Conservation (phyloP, 306 rosid species). For the Trifolium pratense region DNA sequence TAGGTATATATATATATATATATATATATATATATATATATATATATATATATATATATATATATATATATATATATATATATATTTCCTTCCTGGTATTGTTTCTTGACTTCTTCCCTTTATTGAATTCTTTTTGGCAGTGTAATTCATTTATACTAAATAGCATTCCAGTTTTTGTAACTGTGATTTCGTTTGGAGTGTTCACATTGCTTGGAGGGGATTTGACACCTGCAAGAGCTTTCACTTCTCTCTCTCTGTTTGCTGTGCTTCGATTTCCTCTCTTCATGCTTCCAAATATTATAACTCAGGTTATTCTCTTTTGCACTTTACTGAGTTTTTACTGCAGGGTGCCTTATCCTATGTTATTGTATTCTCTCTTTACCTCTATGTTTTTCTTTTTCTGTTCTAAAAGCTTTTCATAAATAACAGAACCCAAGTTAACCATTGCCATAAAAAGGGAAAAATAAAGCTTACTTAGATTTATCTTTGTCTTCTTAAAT, state of each 20-base stretch:
- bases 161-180: conserved; percentile 89
- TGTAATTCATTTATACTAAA: conserved; percentile 76
- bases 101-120: conserved; percentile 35
- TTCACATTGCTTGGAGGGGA: conserved; percentile 92
- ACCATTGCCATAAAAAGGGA: conserved; percentile 4
- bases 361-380: conserved; percentile 9
- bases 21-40: no score
- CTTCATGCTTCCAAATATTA: conserved; percentile 95
- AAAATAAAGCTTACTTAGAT: conserved; percentile 9
- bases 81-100: background rate
- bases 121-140: conserved; percentile 61
- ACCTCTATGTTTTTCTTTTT: background rate
- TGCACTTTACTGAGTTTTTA: conserved; percentile 2
- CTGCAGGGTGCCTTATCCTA: conserved; percentile 3
- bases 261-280: conserved; percentile 97
- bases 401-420: background rate
- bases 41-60: no score
- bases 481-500: conserved; percentile 18
- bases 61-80: no score
- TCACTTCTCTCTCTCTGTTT: conserved; percentile 93
- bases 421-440: conserved; percentile 8
- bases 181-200: conserved; percentile 93
- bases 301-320: conserved; percentile 75
- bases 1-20: no score
- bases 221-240: conserved; percentile 95